Base-by-base conservation (phyloP, 2,329 filamentous ascomycete genomes). In the Trichoderma pleuroti region DNA sequence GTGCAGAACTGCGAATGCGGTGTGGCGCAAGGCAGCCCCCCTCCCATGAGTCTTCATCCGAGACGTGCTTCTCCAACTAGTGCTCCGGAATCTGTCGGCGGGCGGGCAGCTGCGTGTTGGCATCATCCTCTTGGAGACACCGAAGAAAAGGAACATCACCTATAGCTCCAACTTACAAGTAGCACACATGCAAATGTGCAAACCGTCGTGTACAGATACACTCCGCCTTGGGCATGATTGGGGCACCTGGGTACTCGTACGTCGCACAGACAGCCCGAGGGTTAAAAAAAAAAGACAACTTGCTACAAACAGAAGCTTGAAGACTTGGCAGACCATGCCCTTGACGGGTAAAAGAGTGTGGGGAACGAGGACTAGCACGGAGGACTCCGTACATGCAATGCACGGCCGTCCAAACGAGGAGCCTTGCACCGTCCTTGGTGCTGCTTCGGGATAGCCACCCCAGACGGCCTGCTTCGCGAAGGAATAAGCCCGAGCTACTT, bases 1-100 rank as follows among this genome's bases (percentile, higher is more conserved):
- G 75, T 76, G 73, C 75, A 77, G 75, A 56, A 72, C 72, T 74
- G 73, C 71, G 73, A 74, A 73, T 76, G 73, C 76, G 71, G 72
- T 75, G 72, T 77, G 73, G 72, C 72, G 73, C 74, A 67, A 72
- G 71, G 69, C 62, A 69, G 57, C 46, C 39, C 64, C 62, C 62
- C 62, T 67, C 68, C 62, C 46, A 68, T 52, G 56, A 61, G 66
- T 42, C 46, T 68, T 64, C 72, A 68, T 72, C 69, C 59, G 46
- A 71, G 62, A 73, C 72, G 71, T 72, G 68, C 67, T 68, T 70
- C 62, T 54, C 57, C 64, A 57, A 42, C 34, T 36, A 61, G 56
- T 52, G 56, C 66, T 68, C 54, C 28, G 34, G 54, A 28, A 57
- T 60, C 34, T 49, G 36, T 21, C 60, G 30, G 56, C 36, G 49